These are phyloP conservation scores for Fusarium armeniacum DNA, from an alignment of 2,329 filamentous ascomycete genomes.

Conservation along the genomic window DNA sequence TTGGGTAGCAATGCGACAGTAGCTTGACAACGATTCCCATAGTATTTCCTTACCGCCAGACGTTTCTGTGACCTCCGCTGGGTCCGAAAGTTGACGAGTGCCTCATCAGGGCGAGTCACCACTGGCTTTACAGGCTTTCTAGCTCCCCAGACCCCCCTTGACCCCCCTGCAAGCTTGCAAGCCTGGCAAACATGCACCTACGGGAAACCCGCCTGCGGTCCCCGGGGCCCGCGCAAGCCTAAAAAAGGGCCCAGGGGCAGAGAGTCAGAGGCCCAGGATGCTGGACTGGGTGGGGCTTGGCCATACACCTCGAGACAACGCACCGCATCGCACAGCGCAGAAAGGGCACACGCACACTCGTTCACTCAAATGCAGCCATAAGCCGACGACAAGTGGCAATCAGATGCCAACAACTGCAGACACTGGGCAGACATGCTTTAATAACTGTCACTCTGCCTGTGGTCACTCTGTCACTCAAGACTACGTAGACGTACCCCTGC, in stretches of 20 bases:
- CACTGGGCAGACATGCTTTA: slow-evolving; percentile 3
- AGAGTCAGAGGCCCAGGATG: slow-evolving; percentile 4
- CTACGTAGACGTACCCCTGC: neutral
- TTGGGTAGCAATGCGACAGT: slow-evolving; percentile 52
- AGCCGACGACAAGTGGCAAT: slow-evolving; percentile 52
- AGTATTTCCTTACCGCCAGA: slow-evolving; percentile 41
- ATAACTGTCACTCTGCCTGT: neutral
- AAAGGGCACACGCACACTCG: slow-evolving; percentile 12
- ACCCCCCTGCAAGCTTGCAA: slow-evolving; percentile 1
- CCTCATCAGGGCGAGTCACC: slow-evolving; percentile 41
- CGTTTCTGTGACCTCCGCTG: slow-evolving; percentile 35
- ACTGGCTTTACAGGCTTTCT: slow-evolving; percentile 42
- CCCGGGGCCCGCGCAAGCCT: slow-evolving; percentile 45
- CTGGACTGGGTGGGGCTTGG: slow-evolving; percentile 31
- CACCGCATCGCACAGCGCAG: slow-evolving; percentile 30
- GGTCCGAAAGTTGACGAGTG: slow-evolving; percentile 32
- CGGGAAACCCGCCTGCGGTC: slow-evolving; percentile 49
- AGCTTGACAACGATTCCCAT: slow-evolving; percentile 43
- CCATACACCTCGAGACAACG: slow-evolving; percentile 51
- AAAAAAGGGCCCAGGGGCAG: slow-evolving; percentile 42
- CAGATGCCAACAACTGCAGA: slow-evolving; percentile 26
- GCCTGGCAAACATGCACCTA: slow-evolving; percentile 42
- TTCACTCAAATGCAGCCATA: slow-evolving; percentile 49
- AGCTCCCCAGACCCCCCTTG: neutral
- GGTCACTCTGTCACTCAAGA: neutral